phyloP scores from a whole-genome alignment of 2,329 filamentous ascomycete species.

The Talaromyces sp. region DNA sequence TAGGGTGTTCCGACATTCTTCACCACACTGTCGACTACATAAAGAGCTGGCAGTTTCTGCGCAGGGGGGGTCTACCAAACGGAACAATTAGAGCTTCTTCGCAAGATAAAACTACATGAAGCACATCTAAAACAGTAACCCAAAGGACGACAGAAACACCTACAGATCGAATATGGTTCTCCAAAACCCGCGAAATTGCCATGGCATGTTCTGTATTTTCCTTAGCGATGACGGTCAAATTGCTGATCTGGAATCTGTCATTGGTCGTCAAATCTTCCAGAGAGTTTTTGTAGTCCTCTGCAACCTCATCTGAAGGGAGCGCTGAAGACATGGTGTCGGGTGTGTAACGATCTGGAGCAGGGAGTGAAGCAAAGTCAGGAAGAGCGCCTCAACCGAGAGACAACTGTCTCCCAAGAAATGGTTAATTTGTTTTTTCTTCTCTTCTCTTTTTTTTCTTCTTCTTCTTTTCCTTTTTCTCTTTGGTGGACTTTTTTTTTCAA shows the following conservation, averaged over 20 bases:
- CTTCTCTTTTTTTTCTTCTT: constrained; percentile 1
- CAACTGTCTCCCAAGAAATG: neutral
- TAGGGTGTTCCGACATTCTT: constrained; percentile 99
- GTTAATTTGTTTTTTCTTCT: constrained; percentile 2
- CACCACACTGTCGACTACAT: constrained; percentile 95
- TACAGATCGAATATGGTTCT: constrained; percentile 94
- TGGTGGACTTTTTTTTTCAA: constrained; percentile 4
- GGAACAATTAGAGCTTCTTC: constrained; percentile 26
- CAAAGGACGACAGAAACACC: constrained; percentile 36
- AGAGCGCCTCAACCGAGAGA: neutral
- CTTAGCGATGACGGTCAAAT: constrained; percentile 92
- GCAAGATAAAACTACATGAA: constrained; percentile 9
- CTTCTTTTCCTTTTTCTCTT: neutral
- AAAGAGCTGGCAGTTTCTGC: constrained; percentile 91
- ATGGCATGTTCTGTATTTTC: constrained; percentile 95
- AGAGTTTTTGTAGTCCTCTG: constrained; percentile 89
- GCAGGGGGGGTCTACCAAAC: constrained; percentile 67
- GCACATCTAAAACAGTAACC: constrained; percentile 25
- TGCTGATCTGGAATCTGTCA: constrained; percentile 92
- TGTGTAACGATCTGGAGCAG: neutral
- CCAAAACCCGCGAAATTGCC: constrained; percentile 82
- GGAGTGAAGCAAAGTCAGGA: neutral
- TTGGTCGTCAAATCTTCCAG: constrained; percentile 87
- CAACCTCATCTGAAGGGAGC: constrained; percentile 71
- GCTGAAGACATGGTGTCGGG: constrained; percentile 55